These are phyloP conservation scores for Sugiyamaella paludigena DNA, from an alignment of 1,139 yeast genomes.

Conservation along the genomic window DNA sequence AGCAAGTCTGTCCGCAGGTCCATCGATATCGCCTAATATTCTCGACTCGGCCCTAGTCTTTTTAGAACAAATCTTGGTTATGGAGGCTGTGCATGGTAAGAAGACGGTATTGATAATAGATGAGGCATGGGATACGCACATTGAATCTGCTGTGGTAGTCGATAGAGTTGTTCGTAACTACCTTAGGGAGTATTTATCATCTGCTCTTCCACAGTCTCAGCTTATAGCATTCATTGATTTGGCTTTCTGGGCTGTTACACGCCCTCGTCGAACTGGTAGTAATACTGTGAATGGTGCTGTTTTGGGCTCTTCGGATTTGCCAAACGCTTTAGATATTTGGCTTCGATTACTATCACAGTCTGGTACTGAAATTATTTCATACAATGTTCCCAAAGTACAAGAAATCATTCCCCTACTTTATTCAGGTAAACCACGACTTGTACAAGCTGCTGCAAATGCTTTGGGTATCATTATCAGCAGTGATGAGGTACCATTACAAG, in stretches of 20 bases:
- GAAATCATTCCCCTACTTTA: conserved; percentile 26
- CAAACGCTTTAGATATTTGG: conserved; percentile 25
- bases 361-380: conserved; percentile 28
- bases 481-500: conserved; percentile 28
- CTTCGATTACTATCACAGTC: conserved; percentile 28
- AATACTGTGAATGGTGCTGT: too few species aligned
- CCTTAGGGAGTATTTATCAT: conserved; percentile 34
- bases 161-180: conserved; percentile 53
- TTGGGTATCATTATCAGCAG: conserved; percentile 60
- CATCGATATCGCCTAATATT: conserved; percentile 22
- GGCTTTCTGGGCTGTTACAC: neutral
- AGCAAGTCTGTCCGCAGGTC: neutral
- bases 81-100: conserved; percentile 55
- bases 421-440: conserved; percentile 31
- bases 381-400: conserved; percentile 12
- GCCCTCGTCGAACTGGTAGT: too few species aligned
- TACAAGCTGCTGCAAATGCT: conserved; percentile 43
- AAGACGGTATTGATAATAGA: conserved; percentile 62
- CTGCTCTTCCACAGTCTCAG: conserved; percentile 3
- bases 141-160: conserved; percentile 67
- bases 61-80: conserved; percentile 53
- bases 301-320: conserved; percentile 2
- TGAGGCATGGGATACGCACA: conserved; percentile 63
- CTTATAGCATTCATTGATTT: conserved; percentile 3
- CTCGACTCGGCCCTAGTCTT: conserved; percentile 37